These are phyloP conservation scores for Cicer cuneatum DNA, from an alignment of 306 rosid species.

Conservation along the genomic window DNA sequence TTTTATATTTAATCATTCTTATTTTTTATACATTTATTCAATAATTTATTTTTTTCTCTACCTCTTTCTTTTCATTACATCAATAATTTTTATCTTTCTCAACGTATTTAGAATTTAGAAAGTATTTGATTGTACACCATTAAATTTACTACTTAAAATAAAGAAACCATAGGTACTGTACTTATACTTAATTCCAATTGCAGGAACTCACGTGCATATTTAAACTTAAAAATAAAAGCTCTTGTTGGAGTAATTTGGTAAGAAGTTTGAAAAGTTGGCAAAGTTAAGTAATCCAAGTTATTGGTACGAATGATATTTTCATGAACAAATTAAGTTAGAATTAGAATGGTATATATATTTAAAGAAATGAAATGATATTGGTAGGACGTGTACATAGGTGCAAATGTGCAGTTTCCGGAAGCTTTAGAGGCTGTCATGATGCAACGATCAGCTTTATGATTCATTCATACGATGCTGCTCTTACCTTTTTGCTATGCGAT, in stretches of 20 bases:
- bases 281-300: constrained; percentile 8
- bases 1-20: no score
- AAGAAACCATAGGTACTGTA: neutral
- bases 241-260: neutral
- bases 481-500: constrained; percentile 49
- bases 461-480: constrained; percentile 30
- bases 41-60: no score
- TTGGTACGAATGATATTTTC: neutral
- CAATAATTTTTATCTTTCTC: no score
- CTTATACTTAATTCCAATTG: neutral
- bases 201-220: constrained; percentile 23
- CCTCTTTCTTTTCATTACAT: no score
- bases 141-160: no score
- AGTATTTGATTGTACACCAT: no score
- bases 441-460: constrained; percentile 47
- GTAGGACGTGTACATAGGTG: neutral
- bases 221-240: constrained; percentile 14
- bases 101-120: no score
- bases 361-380: neutral
- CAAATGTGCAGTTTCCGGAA: constrained; percentile 42
- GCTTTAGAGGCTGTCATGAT: constrained; percentile 42
- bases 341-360: neutral
- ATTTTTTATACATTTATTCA: no score
- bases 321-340: neutral
- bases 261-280: constrained; percentile 2